phyloP scores from a whole-genome alignment of 805 yeast species.

The Candida ovalis region DNA sequence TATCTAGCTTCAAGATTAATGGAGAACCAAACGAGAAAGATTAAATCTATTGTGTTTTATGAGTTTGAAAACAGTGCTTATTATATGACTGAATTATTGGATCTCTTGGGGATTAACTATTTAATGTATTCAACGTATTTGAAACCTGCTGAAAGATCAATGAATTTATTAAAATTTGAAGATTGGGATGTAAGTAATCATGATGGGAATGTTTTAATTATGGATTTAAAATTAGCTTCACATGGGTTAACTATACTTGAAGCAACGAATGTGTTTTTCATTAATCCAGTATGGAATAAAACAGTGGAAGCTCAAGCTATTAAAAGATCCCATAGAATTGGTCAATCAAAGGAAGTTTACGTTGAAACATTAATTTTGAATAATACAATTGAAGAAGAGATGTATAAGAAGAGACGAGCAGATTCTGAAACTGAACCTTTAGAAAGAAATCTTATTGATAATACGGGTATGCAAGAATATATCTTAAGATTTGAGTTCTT shows the following conservation, averaged over 20 bases:
- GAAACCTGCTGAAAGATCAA: conserved; percentile 45
- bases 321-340: conserved; percentile 74
- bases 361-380: conserved; percentile 66
- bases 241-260: conserved; percentile 67
- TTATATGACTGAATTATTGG: conserved; percentile 61
- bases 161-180: conserved; percentile 49
- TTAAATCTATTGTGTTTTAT: conserved; percentile 61
- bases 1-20: conserved; percentile 52
- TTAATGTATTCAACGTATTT: conserved; percentile 63
- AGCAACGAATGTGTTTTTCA: conserved; percentile 65
- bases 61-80: conserved; percentile 72
- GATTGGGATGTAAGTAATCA: conserved; percentile 36
- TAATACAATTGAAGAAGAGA: conserved; percentile 66
- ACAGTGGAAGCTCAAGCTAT: conserved; percentile 73
- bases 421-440: conserved; percentile 12
- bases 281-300: conserved; percentile 70
- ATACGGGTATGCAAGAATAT: conserved; percentile 53
- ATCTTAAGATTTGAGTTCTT: conserved; percentile 49
- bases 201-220: conserved; percentile 52
- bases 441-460: conserved; percentile 44
- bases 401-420: conserved; percentile 39
- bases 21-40: conserved; percentile 43
- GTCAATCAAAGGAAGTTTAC: conserved; percentile 57
- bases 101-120: conserved; percentile 56
- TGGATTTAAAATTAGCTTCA: conserved; percentile 66